Conservation (phyloP, 805 yeast species). For the Kodamaea sagamina region DNA sequence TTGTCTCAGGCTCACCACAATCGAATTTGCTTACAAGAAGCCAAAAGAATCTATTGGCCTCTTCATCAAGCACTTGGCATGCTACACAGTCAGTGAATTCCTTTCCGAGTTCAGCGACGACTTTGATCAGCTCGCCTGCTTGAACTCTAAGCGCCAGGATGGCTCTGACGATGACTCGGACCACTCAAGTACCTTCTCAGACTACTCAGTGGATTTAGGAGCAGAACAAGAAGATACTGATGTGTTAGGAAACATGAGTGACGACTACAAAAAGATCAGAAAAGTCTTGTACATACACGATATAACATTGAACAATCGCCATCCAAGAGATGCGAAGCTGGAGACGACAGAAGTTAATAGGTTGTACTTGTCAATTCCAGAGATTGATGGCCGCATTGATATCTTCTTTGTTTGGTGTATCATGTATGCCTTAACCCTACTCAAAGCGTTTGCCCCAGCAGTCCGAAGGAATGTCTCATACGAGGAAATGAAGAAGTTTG, state of each 20-base stretch:
- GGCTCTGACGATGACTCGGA: conserved; percentile 27
- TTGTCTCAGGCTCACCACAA: conserved; percentile 27
- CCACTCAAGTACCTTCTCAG: conserved; percentile 32
- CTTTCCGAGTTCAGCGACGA: conserved; percentile 36
- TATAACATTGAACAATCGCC: conserved; percentile 26
- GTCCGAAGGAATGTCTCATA: conserved; percentile 29
- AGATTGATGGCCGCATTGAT: conserved; percentile 40
- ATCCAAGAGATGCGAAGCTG: conserved; percentile 11
- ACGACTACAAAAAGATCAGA: conserved; percentile 30
- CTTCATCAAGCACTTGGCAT: conserved; percentile 26
- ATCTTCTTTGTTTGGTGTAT: conserved; percentile 45
- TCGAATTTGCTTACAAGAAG: conserved; percentile 25
- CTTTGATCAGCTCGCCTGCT: conserved; percentile 31
- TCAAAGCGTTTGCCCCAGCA: conserved; percentile 36
- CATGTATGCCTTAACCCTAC: conserved; percentile 38
- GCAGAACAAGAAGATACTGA: conserved; percentile 15
- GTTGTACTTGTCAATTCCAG: conserved; percentile 33
- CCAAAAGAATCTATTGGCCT: conserved; percentile 23
- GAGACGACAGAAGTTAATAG: conserved; percentile 26
- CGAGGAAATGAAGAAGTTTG: conserved; percentile 26
- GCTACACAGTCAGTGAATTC: conserved; percentile 41
- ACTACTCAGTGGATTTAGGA: conserved; percentile 16
- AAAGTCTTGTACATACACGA: conserved; percentile 33
- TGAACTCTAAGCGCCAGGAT: conserved; percentile 18
- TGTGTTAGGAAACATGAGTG: conserved; percentile 1